These are phyloP conservation scores for Yamadazyma siamensis DNA, from an alignment of 1,139 yeast species.

Conservation along the genomic window DNA sequence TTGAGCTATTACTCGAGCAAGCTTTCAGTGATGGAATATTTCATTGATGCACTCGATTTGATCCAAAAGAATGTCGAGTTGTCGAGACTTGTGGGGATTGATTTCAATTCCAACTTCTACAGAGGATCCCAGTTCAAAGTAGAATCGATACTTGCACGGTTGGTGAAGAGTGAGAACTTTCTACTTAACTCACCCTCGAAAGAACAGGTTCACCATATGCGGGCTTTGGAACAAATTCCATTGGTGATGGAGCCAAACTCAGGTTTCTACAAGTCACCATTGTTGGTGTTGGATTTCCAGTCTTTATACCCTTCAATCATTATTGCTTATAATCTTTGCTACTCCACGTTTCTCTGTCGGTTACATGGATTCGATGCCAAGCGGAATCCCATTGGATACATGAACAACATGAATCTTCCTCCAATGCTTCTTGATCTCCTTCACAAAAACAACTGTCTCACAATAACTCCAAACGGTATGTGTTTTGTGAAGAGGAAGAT, in stretches of 20 bases:
- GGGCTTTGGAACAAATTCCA: slow-evolving; percentile 84
- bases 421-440: slow-evolving; percentile 56
- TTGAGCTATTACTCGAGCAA: slow-evolving; percentile 53
- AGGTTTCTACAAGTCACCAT: slow-evolving; percentile 80
- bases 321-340: slow-evolving; percentile 90
- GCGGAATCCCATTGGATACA: slow-evolving; percentile 36
- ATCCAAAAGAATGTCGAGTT: slow-evolving; percentile 75
- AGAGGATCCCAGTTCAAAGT: slow-evolving; percentile 94
- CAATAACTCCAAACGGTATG: slow-evolving; percentile 82
- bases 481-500: slow-evolving; percentile 66
- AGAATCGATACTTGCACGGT: slow-evolving; percentile 73
- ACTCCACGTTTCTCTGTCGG: slow-evolving; percentile 79
- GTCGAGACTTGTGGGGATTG: slow-evolving; percentile 84
- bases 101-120: slow-evolving; percentile 80
- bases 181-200: slow-evolving; percentile 78
- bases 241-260: slow-evolving; percentile 90
- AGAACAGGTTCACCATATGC: slow-evolving; percentile 77
- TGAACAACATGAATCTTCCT: slow-evolving; percentile 45
- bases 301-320: slow-evolving; percentile 90
- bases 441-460: slow-evolving; percentile 47
- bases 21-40: slow-evolving; percentile 40
- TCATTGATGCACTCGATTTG: slow-evolving; percentile 63
- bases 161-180: slow-evolving; percentile 73
- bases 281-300: slow-evolving; percentile 88
- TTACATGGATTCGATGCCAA: slow-evolving; percentile 45